Conservation (phyloP, 495 filamentous ascomycete genomes). For the Daldinia decipiens region DNA sequence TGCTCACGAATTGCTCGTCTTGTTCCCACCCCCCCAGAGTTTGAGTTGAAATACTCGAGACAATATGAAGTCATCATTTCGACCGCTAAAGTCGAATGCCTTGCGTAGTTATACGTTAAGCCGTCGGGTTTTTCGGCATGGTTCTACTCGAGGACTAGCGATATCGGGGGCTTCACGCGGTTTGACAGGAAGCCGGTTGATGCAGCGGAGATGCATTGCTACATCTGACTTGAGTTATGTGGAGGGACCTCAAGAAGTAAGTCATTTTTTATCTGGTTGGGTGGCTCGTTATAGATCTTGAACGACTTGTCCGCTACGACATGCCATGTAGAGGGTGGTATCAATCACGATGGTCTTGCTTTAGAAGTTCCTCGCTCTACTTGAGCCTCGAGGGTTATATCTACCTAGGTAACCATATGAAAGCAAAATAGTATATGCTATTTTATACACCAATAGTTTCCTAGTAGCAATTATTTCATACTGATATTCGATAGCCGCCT, state of each 20-base stretch:
- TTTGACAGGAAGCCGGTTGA: not conserved
- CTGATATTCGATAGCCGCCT: constrained; percentile 66
- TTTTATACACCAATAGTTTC: too few species aligned
- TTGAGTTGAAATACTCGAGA: not conserved
- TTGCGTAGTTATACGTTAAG: not conserved
- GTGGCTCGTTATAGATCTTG: not conserved
- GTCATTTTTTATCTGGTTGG: constrained; percentile 10
- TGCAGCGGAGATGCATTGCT: constrained; percentile 30
- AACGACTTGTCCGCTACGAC: not conserved
- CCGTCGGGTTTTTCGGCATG: not conserved
- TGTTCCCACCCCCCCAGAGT: too few species aligned
- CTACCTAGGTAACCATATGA: too few species aligned
- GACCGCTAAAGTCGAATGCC: constrained; percentile 1
- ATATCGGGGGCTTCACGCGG: not conserved
- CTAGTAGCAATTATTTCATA: not conserved
- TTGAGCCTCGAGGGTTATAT: too few species aligned
- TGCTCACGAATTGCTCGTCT: not conserved
- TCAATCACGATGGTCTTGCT: too few species aligned
- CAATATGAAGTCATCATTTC: constrained; percentile 16
- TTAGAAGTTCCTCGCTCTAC: too few species aligned
- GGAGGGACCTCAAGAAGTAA: constrained; percentile 47
- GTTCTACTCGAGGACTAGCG: not conserved
- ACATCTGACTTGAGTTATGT: constrained; percentile 44
- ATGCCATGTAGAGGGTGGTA: too few species aligned
- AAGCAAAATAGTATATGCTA: too few species aligned